Percentiles rank a stretch among this genome's conserved stretches.
Conservation (phyloP, 805 yeast species). For the Candida silvicultrix region DNA sequence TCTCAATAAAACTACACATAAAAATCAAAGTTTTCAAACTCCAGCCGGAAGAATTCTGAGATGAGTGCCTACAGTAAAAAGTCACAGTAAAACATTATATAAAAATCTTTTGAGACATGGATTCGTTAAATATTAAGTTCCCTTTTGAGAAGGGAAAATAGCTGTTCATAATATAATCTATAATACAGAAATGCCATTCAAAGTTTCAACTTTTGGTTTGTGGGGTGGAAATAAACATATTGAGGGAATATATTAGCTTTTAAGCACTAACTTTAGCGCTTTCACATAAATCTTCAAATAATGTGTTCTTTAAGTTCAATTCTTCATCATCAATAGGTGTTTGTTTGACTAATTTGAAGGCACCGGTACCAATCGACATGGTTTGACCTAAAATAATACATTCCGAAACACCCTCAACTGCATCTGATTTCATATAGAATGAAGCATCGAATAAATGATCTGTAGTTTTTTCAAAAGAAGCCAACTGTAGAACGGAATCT, state of each 20-base stretch:
- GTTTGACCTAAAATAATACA: constrained; percentile 97
- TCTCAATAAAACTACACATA: background rate
- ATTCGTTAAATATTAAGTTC: background rate
- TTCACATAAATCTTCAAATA: constrained; percentile 37
- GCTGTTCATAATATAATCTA: background rate
- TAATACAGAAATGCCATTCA: background rate
- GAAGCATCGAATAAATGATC: constrained; percentile 98
- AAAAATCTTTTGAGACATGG: background rate
- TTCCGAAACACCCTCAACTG: constrained; percentile 96
- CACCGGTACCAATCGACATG: constrained; percentile 96
- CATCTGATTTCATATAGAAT: constrained; percentile 93
- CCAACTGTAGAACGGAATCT: constrained; percentile 93
- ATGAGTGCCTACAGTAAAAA: background rate
- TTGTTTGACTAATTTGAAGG: constrained; percentile 75
- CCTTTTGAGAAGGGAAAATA: background rate
- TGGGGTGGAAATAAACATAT: too few relatives aligned
- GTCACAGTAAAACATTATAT: too few relatives aligned
- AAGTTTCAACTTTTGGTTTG: background rate
- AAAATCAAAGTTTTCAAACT: background rate
- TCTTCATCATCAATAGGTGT: constrained; percentile 38
- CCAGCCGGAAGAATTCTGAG: constrained; percentile 1
- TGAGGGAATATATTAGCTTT: background rate
- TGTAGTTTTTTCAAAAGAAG: constrained; percentile 96
- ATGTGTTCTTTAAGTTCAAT: constrained; percentile 36
- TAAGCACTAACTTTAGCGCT: constrained; percentile 2